Conservation (phyloP, 257 asterid species). For the Haberlea rhodopensis region DNA sequence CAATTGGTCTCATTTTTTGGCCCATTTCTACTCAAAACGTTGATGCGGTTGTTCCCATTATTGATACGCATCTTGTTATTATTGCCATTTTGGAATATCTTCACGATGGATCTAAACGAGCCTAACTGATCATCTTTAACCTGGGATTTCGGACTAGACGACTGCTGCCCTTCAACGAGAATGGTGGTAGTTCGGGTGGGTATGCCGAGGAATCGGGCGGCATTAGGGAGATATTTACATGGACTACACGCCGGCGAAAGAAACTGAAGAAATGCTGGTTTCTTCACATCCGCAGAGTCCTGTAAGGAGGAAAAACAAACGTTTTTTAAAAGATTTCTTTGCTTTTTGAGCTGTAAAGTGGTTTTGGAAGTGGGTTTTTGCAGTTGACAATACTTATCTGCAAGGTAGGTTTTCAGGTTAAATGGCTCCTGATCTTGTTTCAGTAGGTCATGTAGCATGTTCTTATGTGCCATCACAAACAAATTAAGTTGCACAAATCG, state of each 20-base stretch:
- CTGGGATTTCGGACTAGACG: background rate
- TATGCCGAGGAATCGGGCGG: background rate
- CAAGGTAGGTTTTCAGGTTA: background rate
- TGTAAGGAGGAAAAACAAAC: background rate
- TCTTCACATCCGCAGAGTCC: background rate
- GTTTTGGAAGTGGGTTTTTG: background rate
- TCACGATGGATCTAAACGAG: background rate
- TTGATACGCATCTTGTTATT: background rate
- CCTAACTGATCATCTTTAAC: background rate
- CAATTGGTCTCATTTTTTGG: background rate
- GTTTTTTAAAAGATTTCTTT: too few relatives aligned
- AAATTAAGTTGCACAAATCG: background rate
- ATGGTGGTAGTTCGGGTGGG: too few relatives aligned
- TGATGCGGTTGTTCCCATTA: conserved; percentile 6
- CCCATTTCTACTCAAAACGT: background rate
- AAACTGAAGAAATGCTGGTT: background rate
- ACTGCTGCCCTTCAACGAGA: background rate
- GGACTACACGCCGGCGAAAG: background rate
- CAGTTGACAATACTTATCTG: background rate
- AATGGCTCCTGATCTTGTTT: background rate
- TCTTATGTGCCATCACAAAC: background rate
- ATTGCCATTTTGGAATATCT: background rate
- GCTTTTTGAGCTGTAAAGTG: background rate
- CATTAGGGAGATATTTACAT: background rate
- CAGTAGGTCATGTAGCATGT: background rate